phyloP scores from a whole-genome alignment of 495 filamentous ascomycete species.

The Neurospora sp. region DNA sequence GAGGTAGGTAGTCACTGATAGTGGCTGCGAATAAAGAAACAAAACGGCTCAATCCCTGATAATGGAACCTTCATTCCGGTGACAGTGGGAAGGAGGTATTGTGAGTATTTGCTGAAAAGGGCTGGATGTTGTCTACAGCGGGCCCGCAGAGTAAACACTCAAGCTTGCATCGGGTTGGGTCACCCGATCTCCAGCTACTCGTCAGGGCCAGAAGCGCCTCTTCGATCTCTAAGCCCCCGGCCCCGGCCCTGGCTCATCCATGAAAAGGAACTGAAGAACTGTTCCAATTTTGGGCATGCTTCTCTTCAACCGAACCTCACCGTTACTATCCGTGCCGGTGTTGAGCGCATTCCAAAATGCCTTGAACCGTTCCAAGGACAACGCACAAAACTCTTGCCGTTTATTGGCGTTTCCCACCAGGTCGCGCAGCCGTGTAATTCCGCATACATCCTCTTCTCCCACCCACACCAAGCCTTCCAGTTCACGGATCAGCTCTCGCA shows the following conservation, averaged over 20 bases:
- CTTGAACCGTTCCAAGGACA: not conserved
- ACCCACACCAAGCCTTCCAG: not conserved
- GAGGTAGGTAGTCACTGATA: not conserved
- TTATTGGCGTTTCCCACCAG: not conserved
- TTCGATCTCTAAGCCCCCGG: not conserved
- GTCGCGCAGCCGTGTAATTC: not conserved
- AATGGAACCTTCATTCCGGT: not conserved
- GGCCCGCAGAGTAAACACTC: not conserved
- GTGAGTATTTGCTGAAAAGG: too few species aligned
- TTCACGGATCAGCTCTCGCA: not conserved
- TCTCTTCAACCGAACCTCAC: not conserved
- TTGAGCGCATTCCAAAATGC: not conserved
- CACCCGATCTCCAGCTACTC: not conserved
- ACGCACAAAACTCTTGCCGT: not conserved
- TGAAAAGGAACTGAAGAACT: not conserved
- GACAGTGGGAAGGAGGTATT: too few species aligned
- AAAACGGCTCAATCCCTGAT: not conserved
- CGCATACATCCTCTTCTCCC: not conserved
- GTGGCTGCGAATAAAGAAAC: not conserved
- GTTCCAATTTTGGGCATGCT: not conserved
- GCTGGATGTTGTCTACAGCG: not conserved
- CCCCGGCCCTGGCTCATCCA: not conserved
- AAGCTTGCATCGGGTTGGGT: not conserved
- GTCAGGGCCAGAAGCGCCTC: not conserved
- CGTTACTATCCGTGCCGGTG: not conserved